Evolutionary conservation across 306 rosid species (phyloP), one percentile per base, ranked within the genome.

Genomic region (Vigna nakashimae): DNA sequence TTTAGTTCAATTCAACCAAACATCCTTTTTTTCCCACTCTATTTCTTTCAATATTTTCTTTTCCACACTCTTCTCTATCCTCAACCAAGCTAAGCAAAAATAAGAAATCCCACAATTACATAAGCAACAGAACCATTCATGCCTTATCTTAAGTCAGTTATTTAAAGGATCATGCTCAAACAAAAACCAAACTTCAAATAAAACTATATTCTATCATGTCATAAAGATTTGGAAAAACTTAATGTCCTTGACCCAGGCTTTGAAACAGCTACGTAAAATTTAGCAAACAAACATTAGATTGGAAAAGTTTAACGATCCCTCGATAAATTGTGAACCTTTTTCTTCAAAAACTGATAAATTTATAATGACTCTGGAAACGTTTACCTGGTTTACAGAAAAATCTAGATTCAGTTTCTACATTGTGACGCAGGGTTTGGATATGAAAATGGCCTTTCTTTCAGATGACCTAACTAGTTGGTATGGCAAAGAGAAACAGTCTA

Each of bases 161-260:
- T 12, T 26, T 9, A 13, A 60, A 2, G 13, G 42, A 36, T 59
- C 17, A 46, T 1, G 8, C 57, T 26, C 9, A 26, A 71, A 71
- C 43, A 45, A 69, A 76, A 58, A 18, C 63, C 62, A 55, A 30
- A 43, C 2, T 78, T 32, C 69, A 42, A 78, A 60, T 59, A 16
- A 58, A 49, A 50, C 42, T 10, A 42, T 18, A 26, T 62, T 50
- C 48, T 64, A 63, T n/a, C 28, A 64, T 63, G 17, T 20, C 38
- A 17, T 49, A 32, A 32, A 62, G 71, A 63, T 34, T 36, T 63
- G 15, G 36, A 7, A 34, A 34, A 63, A n/a, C 36, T 64, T 64
- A 5, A 20, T 7, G 5, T 64, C 16, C 16, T 63, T 75, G 43
- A 49, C 51, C 4, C 40, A 70, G 22, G 26, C 28, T 45, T 6